These are phyloP conservation scores for Cladophialophora chaetospira DNA, from an alignment of 2,329 filamentous ascomycete species.

Conservation along the genomic window DNA sequence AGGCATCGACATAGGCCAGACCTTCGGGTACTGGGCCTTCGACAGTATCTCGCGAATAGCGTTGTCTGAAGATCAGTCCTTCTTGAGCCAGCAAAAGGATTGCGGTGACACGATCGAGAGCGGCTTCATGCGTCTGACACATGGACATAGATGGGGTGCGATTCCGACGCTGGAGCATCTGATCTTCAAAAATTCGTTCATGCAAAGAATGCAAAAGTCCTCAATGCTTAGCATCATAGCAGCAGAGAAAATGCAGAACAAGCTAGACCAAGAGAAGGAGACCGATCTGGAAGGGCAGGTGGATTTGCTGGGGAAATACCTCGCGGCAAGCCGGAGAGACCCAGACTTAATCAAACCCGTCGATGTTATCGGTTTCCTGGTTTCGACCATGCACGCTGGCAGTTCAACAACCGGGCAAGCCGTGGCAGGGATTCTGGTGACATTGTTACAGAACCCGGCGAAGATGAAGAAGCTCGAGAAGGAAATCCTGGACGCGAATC, in stretches of 20 bases:
- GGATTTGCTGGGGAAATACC: constrained; percentile 72
- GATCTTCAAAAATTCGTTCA: constrained; percentile 22
- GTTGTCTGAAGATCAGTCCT: constrained; percentile 12
- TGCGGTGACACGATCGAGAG: constrained; percentile 6
- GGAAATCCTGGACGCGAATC: constrained; percentile 17
- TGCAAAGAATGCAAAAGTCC: background rate
- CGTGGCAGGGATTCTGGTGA: constrained; percentile 31
- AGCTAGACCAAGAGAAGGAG: background rate
- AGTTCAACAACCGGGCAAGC: constrained; percentile 21
- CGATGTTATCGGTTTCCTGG: constrained; percentile 17
- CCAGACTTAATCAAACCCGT: constrained; percentile 8
- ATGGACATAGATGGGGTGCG: constrained; percentile 11
- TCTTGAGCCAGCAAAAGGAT: constrained; percentile 10
- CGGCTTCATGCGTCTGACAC: constrained; percentile 4
- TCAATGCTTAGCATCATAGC: constrained; percentile 14
- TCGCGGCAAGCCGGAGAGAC: constrained; percentile 67
- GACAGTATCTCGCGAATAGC: constrained; percentile 21
- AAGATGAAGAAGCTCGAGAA: constrained; percentile 13
- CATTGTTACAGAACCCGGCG: constrained; percentile 50
- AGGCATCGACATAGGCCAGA: constrained; percentile 9
- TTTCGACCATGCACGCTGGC: constrained; percentile 27
- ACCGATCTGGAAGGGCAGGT: constrained; percentile 42
- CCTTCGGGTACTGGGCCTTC: constrained; percentile 12
- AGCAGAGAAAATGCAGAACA: background rate
- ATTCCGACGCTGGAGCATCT: constrained; percentile 13